Evolutionary conservation across 2,329 filamentous ascomycete species (phyloP).

Genomic region (Nemania sp.): DNA sequence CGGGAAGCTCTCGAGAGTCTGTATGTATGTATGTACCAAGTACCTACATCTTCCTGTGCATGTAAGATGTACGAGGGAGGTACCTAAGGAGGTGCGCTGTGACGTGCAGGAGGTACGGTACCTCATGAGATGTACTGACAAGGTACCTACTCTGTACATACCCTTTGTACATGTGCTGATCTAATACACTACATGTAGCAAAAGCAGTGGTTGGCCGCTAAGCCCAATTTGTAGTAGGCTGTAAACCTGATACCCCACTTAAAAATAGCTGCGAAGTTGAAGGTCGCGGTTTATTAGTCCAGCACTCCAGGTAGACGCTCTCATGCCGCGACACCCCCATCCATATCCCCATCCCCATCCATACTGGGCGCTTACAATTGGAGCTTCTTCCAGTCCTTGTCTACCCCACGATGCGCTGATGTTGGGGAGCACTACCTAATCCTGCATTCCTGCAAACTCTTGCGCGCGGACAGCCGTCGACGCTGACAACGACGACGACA

Average conservation of each 20-base stretch:
- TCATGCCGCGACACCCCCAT: conserved; percentile 21
- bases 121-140: too few species aligned
- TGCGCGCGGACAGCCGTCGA: conserved; percentile 30
- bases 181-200: too few species aligned
- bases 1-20: background rate
- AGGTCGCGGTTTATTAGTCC: conserved; percentile 25
- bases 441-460: conserved; percentile 24
- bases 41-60: too few species aligned
- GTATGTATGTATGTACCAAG: background rate
- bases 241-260: conserved; percentile 10
- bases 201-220: too few species aligned
- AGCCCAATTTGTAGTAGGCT: too few species aligned
- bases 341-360: background rate
- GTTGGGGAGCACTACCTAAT: conserved; percentile 14
- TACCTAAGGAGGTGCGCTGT: too few species aligned
- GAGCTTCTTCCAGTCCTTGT: conserved; percentile 1
- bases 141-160: too few species aligned
- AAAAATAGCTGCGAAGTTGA: conserved; percentile 19
- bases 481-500: conserved; percentile 19
- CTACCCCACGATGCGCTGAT: conserved; percentile 31
- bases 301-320: conserved; percentile 5
- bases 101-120: too few species aligned
- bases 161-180: too few species aligned
- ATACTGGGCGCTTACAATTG: conserved; percentile 10
- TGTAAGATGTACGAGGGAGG: too few species aligned